A percentile compares a stretch with the other conserved stretches of the same genome.
Conservation (phyloP, 2,329 filamentous ascomycete species). For the Diaporthe batatas region DNA sequence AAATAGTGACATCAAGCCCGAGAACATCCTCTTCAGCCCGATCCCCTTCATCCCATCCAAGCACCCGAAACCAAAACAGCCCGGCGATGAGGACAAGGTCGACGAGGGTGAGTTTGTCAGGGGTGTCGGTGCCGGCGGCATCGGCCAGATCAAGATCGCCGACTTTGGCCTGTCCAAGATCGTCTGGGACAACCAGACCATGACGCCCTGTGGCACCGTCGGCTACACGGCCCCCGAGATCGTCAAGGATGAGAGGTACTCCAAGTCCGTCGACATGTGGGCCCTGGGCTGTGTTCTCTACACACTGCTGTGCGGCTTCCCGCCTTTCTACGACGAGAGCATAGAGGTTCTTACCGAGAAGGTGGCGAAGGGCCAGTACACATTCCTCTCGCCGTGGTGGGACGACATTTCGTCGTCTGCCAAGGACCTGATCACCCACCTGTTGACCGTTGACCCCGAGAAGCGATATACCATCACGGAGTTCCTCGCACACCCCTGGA, state of each 20-base stretch:
- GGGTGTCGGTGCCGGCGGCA: conserved; percentile 87
- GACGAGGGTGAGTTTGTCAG: conserved; percentile 94
- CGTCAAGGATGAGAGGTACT: conserved; percentile 98
- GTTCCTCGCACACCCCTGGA: conserved; percentile 96
- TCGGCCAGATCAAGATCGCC: conserved; percentile 95
- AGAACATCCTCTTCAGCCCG: conserved; percentile 95
- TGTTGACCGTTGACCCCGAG: conserved; percentile 93
- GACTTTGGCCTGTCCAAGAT: conserved; percentile 98
- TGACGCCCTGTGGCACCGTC: conserved; percentile 99
- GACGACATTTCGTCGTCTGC: conserved; percentile 97
- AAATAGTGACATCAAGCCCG: conserved; percentile 93
- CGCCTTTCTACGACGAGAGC: conserved; percentile 98
- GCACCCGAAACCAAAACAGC: conserved; percentile 81
- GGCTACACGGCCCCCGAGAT: conserved; percentile 99
- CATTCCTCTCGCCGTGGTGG: conserved; percentile 99
- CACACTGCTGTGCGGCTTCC: conserved; percentile 96
- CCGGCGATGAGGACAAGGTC: conserved; percentile 96
- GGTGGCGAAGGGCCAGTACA: conserved; percentile 95
- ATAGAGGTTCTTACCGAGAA: conserved; percentile 98
- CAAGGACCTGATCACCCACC: conserved; percentile 92
- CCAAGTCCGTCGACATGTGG: conserved; percentile 99
- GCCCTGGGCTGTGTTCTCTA: conserved; percentile 96
- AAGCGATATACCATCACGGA: conserved; percentile 94
- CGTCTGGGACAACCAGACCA: conserved; percentile 97
- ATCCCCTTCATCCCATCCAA: conserved; percentile 85